A percentile compares a stretch with the other conserved stretches of the same genome.
Evolutionary conservation across 164 flowering plant genomes (phyloP).

Genomic region (Paratinospora sagittata): DNA sequence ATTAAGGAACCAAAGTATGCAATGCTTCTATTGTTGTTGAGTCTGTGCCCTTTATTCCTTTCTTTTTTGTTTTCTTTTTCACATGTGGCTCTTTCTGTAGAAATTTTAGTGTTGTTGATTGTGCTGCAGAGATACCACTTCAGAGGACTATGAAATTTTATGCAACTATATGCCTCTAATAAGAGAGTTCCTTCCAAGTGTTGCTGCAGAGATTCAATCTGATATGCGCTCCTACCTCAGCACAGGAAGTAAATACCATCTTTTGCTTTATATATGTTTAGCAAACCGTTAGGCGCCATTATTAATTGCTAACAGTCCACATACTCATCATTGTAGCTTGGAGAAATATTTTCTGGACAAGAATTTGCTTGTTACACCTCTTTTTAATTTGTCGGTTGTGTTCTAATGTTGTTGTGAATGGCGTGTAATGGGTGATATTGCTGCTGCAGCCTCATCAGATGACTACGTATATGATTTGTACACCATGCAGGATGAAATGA

Average conservation of each 20-base stretch:
- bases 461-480: conserved; percentile 71
- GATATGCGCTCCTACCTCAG: conserved; percentile 32
- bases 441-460: conserved; percentile 22
- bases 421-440: not conserved
- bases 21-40: not conserved
- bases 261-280: conserved; percentile 4
- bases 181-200: conserved; percentile 58
- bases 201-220: conserved; percentile 68
- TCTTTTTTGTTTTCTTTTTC: not conserved
- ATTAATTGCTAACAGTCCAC: not conserved
- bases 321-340: not conserved
- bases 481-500: conserved; percentile 44
- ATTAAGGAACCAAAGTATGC: conserved; percentile 40
- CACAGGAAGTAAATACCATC: conserved; percentile 33
- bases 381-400: not conserved
- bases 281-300: not conserved
- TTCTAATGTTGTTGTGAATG: not conserved
- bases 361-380: not conserved
- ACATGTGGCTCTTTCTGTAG: not conserved
- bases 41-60: not conserved
- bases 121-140: conserved; percentile 42
- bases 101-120: not conserved
- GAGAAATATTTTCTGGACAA: not conserved
- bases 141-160: conserved; percentile 52
- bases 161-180: conserved; percentile 61